Evolutionary conservation across 1,284 basidiomycete species (phyloP), one percentile per base, ranked within the genome.

Genomic region (Irpex lacteus): DNA sequence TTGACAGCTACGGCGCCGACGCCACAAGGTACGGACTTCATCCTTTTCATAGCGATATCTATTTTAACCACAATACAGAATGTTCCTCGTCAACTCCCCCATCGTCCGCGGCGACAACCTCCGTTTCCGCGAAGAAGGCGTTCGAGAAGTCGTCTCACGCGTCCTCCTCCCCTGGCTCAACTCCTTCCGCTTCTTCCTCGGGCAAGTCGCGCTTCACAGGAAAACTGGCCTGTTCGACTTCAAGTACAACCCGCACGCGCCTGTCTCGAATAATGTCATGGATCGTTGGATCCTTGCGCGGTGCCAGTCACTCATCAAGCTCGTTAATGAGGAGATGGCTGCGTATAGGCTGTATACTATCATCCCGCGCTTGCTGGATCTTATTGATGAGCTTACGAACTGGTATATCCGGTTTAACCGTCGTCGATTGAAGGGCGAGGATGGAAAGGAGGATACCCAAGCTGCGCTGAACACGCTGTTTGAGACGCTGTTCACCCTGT

Each of bases 401-500:
- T 98, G 97, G 96, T 99, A 99, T 80, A 99, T 99, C 73, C 95
- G 98, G 61, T 99, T 99, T 84, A 99, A 99, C 80, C 90, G 98
- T 63, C 90, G 91, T 69, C 87, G 98, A 36, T 81, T 99, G 65
- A 99, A 99, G 84, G 98, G 98, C 57, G 94, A 98, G 76, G 92
- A 95, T 72, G 94, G 97, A 4, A 82, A 86, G 64, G 91, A 96
- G 71, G 97, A 99, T 74, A 97, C 96, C 7, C 75, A 90, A 15
- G 81, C 90, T 9, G 98, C 97, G 9, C 83, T 99, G 72, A 98
- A 99, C 77, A 98, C 97, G 18, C 81, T 99, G 49, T 98, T 98
- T 76, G 98, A 99, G 80, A 89, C 96, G 0, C 80, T 99, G 50
- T 92, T 96, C 77, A 99, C 97, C 0, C 83, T 99, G 44, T 98